These are phyloP conservation scores for Pseudogymnoascus sp. DNA, from an alignment of 2,329 filamentous ascomycete genomes.

Conservation along the genomic window DNA sequence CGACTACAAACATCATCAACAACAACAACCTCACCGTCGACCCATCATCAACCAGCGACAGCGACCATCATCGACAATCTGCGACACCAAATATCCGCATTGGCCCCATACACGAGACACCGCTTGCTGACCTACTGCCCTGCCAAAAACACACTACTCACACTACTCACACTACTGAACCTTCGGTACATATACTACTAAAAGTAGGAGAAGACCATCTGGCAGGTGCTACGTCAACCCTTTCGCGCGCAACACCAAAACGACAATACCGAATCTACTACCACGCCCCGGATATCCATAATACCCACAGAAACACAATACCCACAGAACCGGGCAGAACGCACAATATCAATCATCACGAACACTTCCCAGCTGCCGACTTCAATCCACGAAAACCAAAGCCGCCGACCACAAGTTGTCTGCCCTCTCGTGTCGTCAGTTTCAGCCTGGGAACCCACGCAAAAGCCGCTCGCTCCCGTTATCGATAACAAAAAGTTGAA, in stretches of 20 bases:
- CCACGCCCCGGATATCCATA: no score
- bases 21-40: background rate
- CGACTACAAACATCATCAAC: background rate
- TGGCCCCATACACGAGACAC: constrained; percentile 6
- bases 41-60: background rate
- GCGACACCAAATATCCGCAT: background rate
- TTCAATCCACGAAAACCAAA: background rate
- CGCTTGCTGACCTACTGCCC: background rate
- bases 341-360: background rate
- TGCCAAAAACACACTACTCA: no score
- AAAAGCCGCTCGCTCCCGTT: background rate
- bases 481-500: constrained; percentile 1
- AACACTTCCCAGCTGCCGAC: background rate
- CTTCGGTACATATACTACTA: background rate
- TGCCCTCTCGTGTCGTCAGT: background rate
- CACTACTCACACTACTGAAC: background rate
- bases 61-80: background rate
- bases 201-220: background rate
- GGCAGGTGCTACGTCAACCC: constrained; percentile 4
- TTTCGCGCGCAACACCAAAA: background rate
- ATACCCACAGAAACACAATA: background rate
- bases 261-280: background rate
- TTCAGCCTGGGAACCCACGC: background rate
- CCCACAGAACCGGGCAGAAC: background rate
- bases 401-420: background rate